Percentiles rank a stretch among this genome's conserved stretches.
Conservation (phyloP, 148 eudicot species). For the Camellia japonica region DNA sequence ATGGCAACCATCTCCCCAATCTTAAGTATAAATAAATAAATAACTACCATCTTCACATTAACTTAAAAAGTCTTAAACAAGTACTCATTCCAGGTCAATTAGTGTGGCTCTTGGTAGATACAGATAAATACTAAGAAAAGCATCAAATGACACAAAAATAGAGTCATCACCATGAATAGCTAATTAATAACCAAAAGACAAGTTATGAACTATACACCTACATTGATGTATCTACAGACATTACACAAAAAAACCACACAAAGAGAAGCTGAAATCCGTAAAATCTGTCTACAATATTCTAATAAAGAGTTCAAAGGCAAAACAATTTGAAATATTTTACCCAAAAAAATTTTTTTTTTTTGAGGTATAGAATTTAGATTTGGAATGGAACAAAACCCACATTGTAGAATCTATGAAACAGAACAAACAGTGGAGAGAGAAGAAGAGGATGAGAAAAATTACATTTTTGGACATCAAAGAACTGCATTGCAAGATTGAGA, state of each 20-base stretch:
- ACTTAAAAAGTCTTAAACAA: background rate
- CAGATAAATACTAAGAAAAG: background rate
- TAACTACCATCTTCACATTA: background rate
- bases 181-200: background rate
- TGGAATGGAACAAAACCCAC: background rate
- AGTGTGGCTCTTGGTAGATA: background rate
- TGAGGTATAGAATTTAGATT: background rate
- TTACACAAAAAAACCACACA: slow-evolving; percentile 4
- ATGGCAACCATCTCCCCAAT: background rate
- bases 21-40: background rate
- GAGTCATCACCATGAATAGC: background rate
- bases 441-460: background rate
- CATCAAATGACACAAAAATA: background rate
- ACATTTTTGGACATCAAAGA: slow-evolving; percentile 51
- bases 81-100: background rate
- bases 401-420: background rate
- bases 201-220: background rate
- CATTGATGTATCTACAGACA: background rate
- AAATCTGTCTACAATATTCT: background rate
- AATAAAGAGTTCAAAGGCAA: background rate
- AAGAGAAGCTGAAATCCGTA: background rate
- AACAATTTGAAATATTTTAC: background rate
- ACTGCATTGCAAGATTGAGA: slow-evolving; percentile 70
- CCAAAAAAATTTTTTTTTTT: too few relatives aligned
- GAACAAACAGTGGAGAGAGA: background rate